These are phyloP conservation scores for Tulasnella sp. DNA, from an alignment of 768 basidiomycete genomes.

Conservation along the genomic window DNA sequence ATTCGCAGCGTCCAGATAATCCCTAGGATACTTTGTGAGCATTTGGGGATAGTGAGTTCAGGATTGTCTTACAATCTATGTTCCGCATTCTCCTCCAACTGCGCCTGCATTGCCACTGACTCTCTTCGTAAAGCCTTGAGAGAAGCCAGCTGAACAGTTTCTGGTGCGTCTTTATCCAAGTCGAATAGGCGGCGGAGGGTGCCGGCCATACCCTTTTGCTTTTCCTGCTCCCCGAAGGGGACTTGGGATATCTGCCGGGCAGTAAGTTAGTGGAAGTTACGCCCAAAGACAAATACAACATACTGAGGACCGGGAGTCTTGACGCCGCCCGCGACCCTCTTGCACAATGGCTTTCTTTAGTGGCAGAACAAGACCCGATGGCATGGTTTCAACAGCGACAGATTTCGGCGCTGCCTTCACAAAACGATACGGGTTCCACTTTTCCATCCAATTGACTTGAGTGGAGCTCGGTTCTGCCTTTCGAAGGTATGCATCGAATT, in stretches of 20 bases:
- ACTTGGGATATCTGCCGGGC: not conserved
- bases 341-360: slow-evolving; percentile 70
- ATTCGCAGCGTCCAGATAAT: slow-evolving; percentile 60
- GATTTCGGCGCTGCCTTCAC: slow-evolving; percentile 67
- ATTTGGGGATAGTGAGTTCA: not conserved
- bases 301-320: not conserved
- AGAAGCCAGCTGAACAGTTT: slow-evolving; percentile 36
- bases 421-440: slow-evolving; percentile 85
- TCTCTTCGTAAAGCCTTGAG: slow-evolving; percentile 40
- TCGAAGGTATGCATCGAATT: slow-evolving; percentile 60
- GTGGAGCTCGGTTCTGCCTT: slow-evolving; percentile 38
- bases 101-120: slow-evolving; percentile 34
- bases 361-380: slow-evolving; percentile 69
- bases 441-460: slow-evolving; percentile 61
- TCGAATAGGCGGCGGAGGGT: slow-evolving; percentile 20
- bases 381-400: slow-evolving; percentile 64
- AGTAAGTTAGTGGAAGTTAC: not conserved
- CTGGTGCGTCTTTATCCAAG: slow-evolving; percentile 1
- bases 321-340: slow-evolving; percentile 2
- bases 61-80: slow-evolving; percentile 64
- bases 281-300: not conserved
- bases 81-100: slow-evolving; percentile 48
- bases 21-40: slow-evolving; percentile 42
- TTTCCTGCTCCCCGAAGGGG: not conserved
- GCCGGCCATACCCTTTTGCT: not conserved